Percentiles rank a stretch among this genome's conserved stretches.
Conservation (phyloP, 352 stramenopile genomes). For the Phytophthora hybrid region DNA sequence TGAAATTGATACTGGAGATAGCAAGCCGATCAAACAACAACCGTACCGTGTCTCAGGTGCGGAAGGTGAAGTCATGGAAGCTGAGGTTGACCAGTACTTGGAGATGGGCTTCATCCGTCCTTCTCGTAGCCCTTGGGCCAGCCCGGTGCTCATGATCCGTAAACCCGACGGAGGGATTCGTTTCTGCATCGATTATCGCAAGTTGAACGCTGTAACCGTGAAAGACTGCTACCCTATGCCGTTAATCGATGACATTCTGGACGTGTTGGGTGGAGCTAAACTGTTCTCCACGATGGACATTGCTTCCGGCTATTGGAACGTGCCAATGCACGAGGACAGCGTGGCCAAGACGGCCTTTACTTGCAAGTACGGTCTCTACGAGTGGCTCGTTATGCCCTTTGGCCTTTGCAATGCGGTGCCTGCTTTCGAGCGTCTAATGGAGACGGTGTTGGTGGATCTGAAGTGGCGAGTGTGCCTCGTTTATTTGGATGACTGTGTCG, state of each 20-base stretch:
- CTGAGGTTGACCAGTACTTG: constrained; percentile 9
- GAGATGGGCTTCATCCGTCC: constrained; percentile 2
- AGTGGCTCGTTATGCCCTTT: too few relatives aligned
- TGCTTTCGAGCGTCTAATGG: too few relatives aligned
- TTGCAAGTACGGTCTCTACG: too few relatives aligned
- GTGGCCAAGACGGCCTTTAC: too few relatives aligned
- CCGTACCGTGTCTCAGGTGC: constrained; percentile 13
- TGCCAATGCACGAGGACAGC: too few relatives aligned
- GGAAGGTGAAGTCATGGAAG: constrained; percentile 15
- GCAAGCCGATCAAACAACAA: constrained; percentile 10
- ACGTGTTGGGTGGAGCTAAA: constrained; percentile 6
- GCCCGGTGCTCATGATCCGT: constrained; percentile 1
- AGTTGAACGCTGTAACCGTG: constrained; percentile 12
- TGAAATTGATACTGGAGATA: constrained; percentile 14
- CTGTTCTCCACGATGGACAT: constrained; percentile 12
- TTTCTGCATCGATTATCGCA: constrained; percentile 21
- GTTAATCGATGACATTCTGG: constrained; percentile 22
- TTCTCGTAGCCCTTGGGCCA: constrained; percentile 3
- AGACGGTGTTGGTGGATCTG: too few relatives aligned
- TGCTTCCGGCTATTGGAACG: too few relatives aligned
- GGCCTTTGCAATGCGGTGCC: too few relatives aligned
- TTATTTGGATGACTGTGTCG: too few relatives aligned
- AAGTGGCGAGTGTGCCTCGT: too few relatives aligned
- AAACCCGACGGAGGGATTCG: constrained; percentile 3
- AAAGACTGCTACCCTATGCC: constrained; percentile 18